Evolutionary conservation across 345 rosid species (phyloP), one percentile per base, ranked within the genome.

Genomic region (Eucalyptus erythrocorys): DNA sequence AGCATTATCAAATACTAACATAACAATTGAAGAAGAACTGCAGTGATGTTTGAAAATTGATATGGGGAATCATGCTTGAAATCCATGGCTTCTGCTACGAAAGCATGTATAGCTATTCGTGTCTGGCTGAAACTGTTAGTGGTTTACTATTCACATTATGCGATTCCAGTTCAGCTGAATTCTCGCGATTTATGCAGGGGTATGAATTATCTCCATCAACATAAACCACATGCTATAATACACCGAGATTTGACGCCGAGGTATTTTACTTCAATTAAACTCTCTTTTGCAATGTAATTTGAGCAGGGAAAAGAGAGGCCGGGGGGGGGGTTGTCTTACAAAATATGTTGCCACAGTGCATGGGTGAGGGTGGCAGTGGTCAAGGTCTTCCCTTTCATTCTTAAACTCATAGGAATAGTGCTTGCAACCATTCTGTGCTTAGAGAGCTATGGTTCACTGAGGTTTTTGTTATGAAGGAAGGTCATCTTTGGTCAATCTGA

Each of bases 151-250:
- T n/a, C 59, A 48, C 87, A 48, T 85, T 85, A 32, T 85, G 11
- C 30, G 0, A 85, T 32, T 30, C 37, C 32, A 71, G 55, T 45
- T 43, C 19, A 21, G 48, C 40, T 17, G 48, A 40, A 66, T 47
- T 49, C 45, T 68, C 1, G 5, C 8, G 4, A 76, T 43, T 53
- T 51, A 90, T 93, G 90, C 92, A 94, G 97, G 89, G 96, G 96
- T 85, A 95, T 94, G 97, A 95, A 95, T 89, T 95, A 95, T 90
- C 95, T 95, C 89, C 96, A 93, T 90, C 94, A 92, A 89, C 97
- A 94, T 89, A 95, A 93, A 86, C 96, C 94, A 13, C 93, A 93
- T 88, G 93, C 96, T 64, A 94, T 93, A 27, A 91, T 95, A 88
- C 96, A 94, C 88, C 92, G 94, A 53, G 97, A 95, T 91, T 91